Base-by-base conservation (phyloP, 2,329 filamentous ascomycete species). In the Fusarium brevicatenulatum region DNA sequence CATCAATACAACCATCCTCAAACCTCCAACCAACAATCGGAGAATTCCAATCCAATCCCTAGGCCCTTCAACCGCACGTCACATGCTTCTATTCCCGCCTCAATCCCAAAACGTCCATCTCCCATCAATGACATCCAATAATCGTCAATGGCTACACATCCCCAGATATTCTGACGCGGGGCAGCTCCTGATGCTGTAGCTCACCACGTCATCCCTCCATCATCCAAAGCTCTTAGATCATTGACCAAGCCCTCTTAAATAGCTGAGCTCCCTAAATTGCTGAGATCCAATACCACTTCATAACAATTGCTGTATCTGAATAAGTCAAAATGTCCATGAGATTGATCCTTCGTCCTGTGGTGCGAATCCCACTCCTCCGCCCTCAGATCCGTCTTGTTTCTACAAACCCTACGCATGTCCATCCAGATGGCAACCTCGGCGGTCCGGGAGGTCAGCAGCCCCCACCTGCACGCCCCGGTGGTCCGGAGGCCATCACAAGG, bases 371-470 rank as follows among this genome's bases (percentile, higher is more conserved):
- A 66, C 70, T 77, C 63, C 68, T 77, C 70, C 74, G 71, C 11
- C 66, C 43, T 55, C 76, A 78, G 47, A 28, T 60, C 50, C 71
- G 67, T 15, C 34, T 58, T 5, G 66, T 59, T 4, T 43, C 65
- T 21, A 39, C 64, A n/a, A 37, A 63, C 13, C 66, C 55, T 4
- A 61, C 49, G 8, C 54, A 43, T 30, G 55, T 53, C n/a, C 43
- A 62, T 25, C 13, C 60, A 21, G 68, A 73, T 21, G 63, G 55
- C 16, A 60, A 69, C 52, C 72, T 82, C 19, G 81, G 81, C 23
- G 81, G 81, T 4, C 81, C 81, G 2, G 78, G 76, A n/a, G 81
- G 80, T 39, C 81, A 82, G n/a, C 64, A 78, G 62, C 73, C 76
- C 6, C 67, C 71, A 2, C 78, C 81, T 3, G 16, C 59, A 37